Percentiles rank a stretch among this genome's conserved stretches.
phyloP scores from a whole-genome alignment of 1,284 basidiomycete genomes.

The Meripilus lineatus region DNA sequence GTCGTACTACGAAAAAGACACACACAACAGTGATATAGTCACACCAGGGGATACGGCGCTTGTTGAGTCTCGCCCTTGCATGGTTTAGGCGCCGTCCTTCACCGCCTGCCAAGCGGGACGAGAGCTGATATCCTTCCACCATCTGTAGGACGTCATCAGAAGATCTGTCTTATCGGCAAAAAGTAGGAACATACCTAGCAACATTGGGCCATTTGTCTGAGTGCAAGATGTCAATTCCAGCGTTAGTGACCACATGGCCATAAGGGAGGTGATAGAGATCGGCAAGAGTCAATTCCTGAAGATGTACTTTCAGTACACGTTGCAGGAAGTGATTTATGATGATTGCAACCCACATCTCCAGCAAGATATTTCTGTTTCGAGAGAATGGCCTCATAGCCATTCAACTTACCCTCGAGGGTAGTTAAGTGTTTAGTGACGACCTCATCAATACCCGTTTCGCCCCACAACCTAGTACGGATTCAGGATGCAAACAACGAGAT shows the following conservation, averaged over 20 bases:
- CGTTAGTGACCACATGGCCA: slow-evolving; percentile 15
- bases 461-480: background rate
- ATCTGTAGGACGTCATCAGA: slow-evolving; percentile 16
- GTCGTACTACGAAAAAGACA: no score
- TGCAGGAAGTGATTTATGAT: background rate
- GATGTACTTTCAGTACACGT: background rate
- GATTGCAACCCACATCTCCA: slow-evolving; percentile 2
- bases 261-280: slow-evolving; percentile 2
- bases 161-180: background rate
- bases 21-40: no score
- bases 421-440: background rate
- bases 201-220: slow-evolving; percentile 25
- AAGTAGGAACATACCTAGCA: slow-evolving; percentile 8
- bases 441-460: background rate
- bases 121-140: slow-evolving; percentile 31
- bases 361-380: slow-evolving; percentile 7
- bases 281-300: background rate
- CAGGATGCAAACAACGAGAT: no score
- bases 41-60: no score
- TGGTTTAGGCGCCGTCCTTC: slow-evolving; percentile 19
- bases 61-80: no score
- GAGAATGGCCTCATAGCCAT: slow-evolving; percentile 4
- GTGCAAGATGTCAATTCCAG: slow-evolving; percentile 19
- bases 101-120: slow-evolving; percentile 34
- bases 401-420: slow-evolving; percentile 1